Evolutionary conservation across 352 stramenopile genomes (phyloP).

Genomic region (Phytophthora capsici): DNA sequence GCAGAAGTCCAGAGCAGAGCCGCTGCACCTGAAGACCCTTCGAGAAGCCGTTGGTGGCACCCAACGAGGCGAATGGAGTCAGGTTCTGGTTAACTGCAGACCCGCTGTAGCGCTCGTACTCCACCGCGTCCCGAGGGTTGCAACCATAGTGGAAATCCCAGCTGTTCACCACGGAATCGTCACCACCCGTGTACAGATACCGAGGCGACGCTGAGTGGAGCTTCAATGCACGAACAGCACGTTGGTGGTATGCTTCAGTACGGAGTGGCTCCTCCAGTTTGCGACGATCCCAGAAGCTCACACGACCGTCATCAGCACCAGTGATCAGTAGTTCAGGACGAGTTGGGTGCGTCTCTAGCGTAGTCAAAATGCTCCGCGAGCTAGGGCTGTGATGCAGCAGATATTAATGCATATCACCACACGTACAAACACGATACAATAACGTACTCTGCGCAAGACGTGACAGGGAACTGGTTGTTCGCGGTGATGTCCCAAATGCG

Average conservation of each 20-base stretch:
- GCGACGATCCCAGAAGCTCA: conserved; percentile 81
- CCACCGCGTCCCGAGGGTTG: conserved; percentile 52
- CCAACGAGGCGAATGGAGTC: conserved; percentile 12
- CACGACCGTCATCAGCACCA: conserved; percentile 65
- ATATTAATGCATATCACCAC: conserved; percentile 1
- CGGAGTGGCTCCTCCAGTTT: conserved; percentile 71
- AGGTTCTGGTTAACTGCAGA: conserved; percentile 17
- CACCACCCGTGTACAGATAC: conserved; percentile 68
- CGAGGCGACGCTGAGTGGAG: conserved; percentile 69
- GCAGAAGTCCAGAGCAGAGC: conserved; percentile 44
- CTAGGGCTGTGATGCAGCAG: conserved; percentile 29
- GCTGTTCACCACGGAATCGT: conserved; percentile 66
- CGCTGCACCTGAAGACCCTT: conserved; percentile 50
- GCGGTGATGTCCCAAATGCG: conserved; percentile 76
- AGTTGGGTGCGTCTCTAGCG: conserved; percentile 78
- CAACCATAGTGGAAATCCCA: conserved; percentile 80
- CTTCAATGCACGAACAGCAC: conserved; percentile 68
- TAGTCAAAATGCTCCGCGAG: conserved; percentile 51
- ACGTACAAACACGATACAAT: neutral
- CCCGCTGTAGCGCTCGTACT: conserved; percentile 55
- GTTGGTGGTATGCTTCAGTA: conserved; percentile 68
- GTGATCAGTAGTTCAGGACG: conserved; percentile 80
- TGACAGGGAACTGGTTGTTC: conserved; percentile 65
- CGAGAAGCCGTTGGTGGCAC: conserved; percentile 18
- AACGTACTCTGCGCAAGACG: conserved; percentile 63